Evolutionary conservation across 805 yeast species (phyloP).

Genomic region (Sugiyamaella boreocaroliniensis): DNA sequence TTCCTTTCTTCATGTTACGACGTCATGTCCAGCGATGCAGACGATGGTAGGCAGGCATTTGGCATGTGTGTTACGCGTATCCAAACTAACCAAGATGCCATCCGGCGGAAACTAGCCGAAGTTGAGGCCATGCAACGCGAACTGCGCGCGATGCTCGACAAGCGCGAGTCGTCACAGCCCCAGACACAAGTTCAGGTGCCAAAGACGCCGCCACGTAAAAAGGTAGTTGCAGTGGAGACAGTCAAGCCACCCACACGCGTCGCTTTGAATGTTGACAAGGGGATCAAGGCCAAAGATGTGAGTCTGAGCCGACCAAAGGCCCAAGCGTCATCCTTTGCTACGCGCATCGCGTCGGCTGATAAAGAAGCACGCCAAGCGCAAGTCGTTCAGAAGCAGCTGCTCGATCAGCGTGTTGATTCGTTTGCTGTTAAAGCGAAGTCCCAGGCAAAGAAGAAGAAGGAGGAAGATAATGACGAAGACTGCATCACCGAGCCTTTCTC

Average conservation of each 20-base stretch:
- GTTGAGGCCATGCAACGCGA: conserved; percentile 7
- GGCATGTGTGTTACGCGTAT: neutral
- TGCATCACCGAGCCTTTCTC: conserved; percentile 37
- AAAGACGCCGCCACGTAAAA: conserved; percentile 3
- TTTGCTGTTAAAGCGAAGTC: neutral
- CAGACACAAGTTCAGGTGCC: conserved; percentile 3
- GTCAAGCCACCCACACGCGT: neutral
- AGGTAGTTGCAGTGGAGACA: neutral
- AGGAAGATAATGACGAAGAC: neutral
- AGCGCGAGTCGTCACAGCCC: neutral
- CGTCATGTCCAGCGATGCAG: neutral
- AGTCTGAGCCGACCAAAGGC: neutral
- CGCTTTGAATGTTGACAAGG: neutral
- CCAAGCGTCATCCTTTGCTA: conserved; percentile 10
- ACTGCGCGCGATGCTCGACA: conserved; percentile 2
- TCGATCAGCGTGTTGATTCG: neutral
- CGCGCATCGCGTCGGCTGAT: conserved; percentile 2
- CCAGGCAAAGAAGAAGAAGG: neutral
- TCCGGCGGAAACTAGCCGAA: conserved; percentile 2
- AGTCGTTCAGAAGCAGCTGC: neutral
- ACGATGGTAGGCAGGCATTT: neutral
- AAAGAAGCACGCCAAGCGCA: neutral
- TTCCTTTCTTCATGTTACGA: neutral
- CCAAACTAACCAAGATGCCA: neutral
- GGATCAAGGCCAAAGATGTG: conserved; percentile 17